phyloP scores from a whole-genome alignment of 2,329 filamentous ascomycete genomes.

The Phoma sp. region DNA sequence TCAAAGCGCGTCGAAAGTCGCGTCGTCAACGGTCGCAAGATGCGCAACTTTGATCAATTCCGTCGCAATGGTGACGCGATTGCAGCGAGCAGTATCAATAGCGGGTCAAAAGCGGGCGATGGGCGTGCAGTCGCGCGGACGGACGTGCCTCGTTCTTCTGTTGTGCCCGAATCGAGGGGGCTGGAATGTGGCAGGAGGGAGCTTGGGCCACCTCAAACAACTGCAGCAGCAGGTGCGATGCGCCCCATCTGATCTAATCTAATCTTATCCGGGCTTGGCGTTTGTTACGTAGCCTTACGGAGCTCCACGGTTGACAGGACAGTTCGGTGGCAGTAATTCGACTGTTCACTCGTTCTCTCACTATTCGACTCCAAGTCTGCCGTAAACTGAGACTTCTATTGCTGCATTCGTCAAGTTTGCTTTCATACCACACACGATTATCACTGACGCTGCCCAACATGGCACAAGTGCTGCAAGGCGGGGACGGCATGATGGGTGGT shows the following conservation, averaged over 20 bases:
- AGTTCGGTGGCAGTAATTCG: constrained; percentile 5
- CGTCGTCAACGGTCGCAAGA: constrained; percentile 1
- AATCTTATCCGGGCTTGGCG: constrained; percentile 14
- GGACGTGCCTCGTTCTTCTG: constrained; percentile 21
- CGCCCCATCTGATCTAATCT: constrained; percentile 15
- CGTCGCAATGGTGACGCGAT: not conserved
- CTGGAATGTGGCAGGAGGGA: constrained; percentile 21
- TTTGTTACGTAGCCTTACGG: constrained; percentile 14
- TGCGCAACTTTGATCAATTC: no score
- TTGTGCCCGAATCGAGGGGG: constrained; percentile 30
- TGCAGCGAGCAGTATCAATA: not conserved
- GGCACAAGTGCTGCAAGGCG: constrained; percentile 55
- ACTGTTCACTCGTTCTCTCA: not conserved
- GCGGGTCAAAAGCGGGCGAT: not conserved
- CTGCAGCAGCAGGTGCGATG: not conserved
- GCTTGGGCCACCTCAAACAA: constrained; percentile 17
- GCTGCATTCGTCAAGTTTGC: not conserved
- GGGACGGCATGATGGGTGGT: constrained; percentile 56
- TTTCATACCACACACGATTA: no score
- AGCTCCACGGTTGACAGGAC: constrained; percentile 5
- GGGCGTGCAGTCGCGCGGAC: constrained; percentile 15
- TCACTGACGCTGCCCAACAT: constrained; percentile 46
- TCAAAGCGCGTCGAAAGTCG: constrained; percentile 13
- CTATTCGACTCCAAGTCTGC: not conserved
- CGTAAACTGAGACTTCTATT: not conserved